Percentiles rank a stretch among this genome's conserved stretches.
These are phyloP conservation scores for Pyricularia sp. DNA, from an alignment of 2,329 filamentous ascomycete species.

Conservation along the genomic window DNA sequence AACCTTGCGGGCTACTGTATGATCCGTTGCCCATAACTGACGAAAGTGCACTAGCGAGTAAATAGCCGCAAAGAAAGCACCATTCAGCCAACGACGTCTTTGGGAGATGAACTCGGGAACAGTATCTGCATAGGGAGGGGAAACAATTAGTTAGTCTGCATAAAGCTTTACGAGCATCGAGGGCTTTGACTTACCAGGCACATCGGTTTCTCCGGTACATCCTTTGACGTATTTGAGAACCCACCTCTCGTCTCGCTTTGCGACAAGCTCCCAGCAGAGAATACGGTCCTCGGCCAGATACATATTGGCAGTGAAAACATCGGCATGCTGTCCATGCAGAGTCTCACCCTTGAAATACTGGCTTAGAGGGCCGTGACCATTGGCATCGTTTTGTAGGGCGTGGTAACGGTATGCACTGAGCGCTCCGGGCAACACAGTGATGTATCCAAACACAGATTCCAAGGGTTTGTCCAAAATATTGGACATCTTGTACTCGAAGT, in stretches of 20 bases:
- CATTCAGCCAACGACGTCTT: constrained; percentile 91
- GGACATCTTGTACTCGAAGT: constrained; percentile 99
- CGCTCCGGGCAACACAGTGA: constrained; percentile 89
- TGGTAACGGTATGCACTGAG: constrained; percentile 93
- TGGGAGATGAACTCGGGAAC: constrained; percentile 97
- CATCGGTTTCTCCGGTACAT: constrained; percentile 94
- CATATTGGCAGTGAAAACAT: constrained; percentile 64
- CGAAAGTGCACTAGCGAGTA: constrained; percentile 93
- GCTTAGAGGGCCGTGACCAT: constrained; percentile 84
- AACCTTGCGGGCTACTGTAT: constrained; percentile 77
- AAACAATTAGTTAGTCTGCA: background rate
- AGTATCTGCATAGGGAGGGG: constrained; percentile 42
- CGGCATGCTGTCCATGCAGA: constrained; percentile 80
- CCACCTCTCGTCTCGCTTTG: constrained; percentile 89
- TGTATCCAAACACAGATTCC: constrained; percentile 95
- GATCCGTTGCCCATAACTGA: constrained; percentile 88
- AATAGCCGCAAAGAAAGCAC: constrained; percentile 95
- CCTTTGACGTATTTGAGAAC: constrained; percentile 96
- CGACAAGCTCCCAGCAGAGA: constrained; percentile 87
- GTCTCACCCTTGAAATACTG: constrained; percentile 99
- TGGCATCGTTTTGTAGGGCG: constrained; percentile 90
- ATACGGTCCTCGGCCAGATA: constrained; percentile 85
- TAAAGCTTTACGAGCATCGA: constrained; percentile 1
- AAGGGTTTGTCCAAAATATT: constrained; percentile 97
- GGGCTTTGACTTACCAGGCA: constrained; percentile 56